Evolutionary conservation across 176 grass and related monocot species (phyloP).

Genomic region (Triticum timopheevii): DNA sequence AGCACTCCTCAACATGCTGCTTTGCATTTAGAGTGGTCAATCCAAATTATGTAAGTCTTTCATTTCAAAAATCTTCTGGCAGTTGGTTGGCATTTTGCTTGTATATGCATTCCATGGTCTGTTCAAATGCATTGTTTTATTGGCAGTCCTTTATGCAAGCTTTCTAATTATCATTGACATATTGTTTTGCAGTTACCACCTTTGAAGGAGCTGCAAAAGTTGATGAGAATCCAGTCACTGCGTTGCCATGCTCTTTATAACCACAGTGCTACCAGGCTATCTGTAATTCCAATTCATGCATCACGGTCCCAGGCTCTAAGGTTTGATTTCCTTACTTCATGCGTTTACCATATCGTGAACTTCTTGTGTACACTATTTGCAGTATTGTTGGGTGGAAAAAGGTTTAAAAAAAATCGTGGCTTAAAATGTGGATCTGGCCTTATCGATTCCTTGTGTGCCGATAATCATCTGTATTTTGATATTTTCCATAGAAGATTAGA

Average conservation of each 20-base stretch:
- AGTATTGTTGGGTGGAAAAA: not conserved
- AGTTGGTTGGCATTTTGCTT: slow-evolving; percentile 2
- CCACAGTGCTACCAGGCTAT: slow-evolving; percentile 68
- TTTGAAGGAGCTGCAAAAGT: slow-evolving; percentile 62
- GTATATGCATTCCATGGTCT: not conserved
- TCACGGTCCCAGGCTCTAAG: slow-evolving; percentile 84
- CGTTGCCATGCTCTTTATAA: slow-evolving; percentile 79
- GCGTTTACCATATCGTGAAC: not conserved
- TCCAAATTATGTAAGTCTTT: slow-evolving; percentile 64
- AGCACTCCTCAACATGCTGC: slow-evolving; percentile 65
- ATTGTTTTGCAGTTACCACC: slow-evolving; percentile 56
- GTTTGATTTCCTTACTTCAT: slow-evolving; percentile 36
- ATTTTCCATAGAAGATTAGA: slow-evolving; percentile 2
- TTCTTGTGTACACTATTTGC: not conserved
- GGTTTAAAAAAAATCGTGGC: not conserved
- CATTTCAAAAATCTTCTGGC: slow-evolving; percentile 10
- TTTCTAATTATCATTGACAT: slow-evolving; percentile 19
- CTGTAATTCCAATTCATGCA: slow-evolving; percentile 78
- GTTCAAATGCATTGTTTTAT: not conserved
- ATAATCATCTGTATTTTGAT: not conserved
- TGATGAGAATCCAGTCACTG: slow-evolving; percentile 83
- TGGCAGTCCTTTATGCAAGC: not conserved
- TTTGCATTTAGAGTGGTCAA: slow-evolving; percentile 81
- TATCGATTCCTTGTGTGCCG: not conserved
- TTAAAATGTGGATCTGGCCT: not conserved